A percentile compares a stretch with the other conserved stretches of the same genome.
Conservation (phyloP, 225 moss, liverwort and hornwort genomes). For the Sphagnum contortum region DNA sequence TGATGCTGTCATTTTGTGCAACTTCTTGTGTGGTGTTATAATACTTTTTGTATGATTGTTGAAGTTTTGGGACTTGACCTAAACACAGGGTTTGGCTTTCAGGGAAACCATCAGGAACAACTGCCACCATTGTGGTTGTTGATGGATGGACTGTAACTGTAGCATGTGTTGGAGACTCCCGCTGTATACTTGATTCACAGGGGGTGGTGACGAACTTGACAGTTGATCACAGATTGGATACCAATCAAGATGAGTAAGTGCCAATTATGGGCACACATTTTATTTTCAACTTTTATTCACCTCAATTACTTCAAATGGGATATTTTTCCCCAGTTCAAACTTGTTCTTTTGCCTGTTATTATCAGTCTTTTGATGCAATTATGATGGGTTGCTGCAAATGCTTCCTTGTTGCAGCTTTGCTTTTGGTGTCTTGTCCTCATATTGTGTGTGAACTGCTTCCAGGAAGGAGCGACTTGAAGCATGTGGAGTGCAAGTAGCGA, state of each 20-base stretch:
- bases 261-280: background rate
- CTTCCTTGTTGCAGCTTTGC: no score
- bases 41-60: no score
- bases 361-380: no score
- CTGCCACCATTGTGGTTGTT: constrained; percentile 72
- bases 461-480: constrained; percentile 57
- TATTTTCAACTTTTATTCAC: background rate
- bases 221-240: constrained; percentile 78
- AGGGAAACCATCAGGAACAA: constrained; percentile 71
- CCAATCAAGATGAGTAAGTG: constrained; percentile 61
- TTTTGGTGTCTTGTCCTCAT: background rate
- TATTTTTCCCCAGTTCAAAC: no score
- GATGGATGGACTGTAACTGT: constrained; percentile 77
- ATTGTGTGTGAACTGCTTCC: background rate
- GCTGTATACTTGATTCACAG: constrained; percentile 60
- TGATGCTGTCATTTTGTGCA: background rate
- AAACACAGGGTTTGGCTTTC: background rate
- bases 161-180: constrained; percentile 82
- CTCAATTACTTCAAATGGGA: no score
- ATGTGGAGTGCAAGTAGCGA: constrained; percentile 74
- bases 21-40: no score
- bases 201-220: constrained; percentile 55
- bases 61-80: no score
- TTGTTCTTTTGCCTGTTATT: no score
- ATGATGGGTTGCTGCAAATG: no score